Percentiles rank a stretch among this genome's conserved stretches.
Conservation (phyloP, 2,329 filamentous ascomycete genomes). For the Aureobasidium musti region DNA sequence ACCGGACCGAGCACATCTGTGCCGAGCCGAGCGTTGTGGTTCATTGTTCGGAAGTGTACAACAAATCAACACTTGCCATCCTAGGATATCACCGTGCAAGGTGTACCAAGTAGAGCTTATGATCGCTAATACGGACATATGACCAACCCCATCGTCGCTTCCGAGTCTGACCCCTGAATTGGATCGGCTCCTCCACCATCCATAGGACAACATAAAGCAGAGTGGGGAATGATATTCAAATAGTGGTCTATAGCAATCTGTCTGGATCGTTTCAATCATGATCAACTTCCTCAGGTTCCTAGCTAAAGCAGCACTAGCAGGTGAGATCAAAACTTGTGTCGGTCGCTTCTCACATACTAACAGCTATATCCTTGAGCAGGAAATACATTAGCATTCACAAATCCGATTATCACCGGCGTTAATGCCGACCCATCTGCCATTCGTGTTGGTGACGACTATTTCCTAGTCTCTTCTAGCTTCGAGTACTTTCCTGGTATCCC, state of each 20-base stretch:
- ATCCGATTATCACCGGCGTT: slow-evolving; percentile 1
- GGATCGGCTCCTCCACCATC: background rate
- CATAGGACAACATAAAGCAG: background rate
- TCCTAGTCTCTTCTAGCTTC: background rate
- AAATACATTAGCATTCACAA: background rate
- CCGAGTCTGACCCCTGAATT: background rate
- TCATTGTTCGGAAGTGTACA: background rate
- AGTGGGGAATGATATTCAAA: too few relatives aligned
- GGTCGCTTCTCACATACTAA: background rate
- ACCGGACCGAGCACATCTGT: background rate
- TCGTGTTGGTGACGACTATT: slow-evolving; percentile 8
- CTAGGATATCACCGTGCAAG: background rate
- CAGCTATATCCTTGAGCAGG: background rate
- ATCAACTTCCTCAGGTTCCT: background rate
- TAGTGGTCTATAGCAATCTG: too few relatives aligned
- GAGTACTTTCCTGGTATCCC: slow-evolving; percentile 6
- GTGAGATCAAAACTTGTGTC: background rate
- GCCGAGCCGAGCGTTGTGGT: background rate
- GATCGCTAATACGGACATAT: background rate
- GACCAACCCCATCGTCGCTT: background rate
- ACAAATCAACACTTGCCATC: background rate
- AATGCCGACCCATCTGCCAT: slow-evolving; percentile 12
- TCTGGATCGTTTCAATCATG: too few relatives aligned
- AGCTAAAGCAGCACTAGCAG: background rate
- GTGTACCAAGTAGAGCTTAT: background rate